Base-by-base conservation (phyloP, 2,329 filamentous ascomycete genomes). In the Neoascochyta sp. region DNA sequence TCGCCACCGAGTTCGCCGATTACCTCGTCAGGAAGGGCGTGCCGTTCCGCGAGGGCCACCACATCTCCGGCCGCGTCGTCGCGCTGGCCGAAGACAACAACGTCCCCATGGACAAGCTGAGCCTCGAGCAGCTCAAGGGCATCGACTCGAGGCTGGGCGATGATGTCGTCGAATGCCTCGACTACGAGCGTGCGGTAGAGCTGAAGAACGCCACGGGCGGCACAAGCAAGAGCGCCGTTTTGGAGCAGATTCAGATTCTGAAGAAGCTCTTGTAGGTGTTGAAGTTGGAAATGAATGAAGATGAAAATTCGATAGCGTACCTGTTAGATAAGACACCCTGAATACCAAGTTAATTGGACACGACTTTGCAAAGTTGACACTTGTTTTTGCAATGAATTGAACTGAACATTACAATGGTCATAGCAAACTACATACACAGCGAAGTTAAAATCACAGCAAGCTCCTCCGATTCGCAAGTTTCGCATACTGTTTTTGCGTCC, bases 101-200 rank as follows among this genome's bases (percentile, higher is more conserved):
- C 16, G 74, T 75, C 4, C 75, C 80, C 6, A 88, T 88, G 77
- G 79, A 86, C 52, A 68, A 83, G 53, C 68, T 89, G 22, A 75
- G 70, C 0, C 66, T 80, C 24, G 73, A 80, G 59, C 76, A 88
- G 52, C 65, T 89, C 29, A 71, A 83, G 66, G 70, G 63, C 4
- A 75, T 93, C 3, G 83, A 90, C 44, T 51, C 63, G 1, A 73
- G 83, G 28, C 85, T 93, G 43, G 80, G 76, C 16, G 72, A 80
- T 36, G 86, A 92, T 57, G 76, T 93, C 22, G 63, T 75, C 25
- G 68, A 76, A 26, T 76, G 77, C 15, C 84, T 95, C 56, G 76
- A 93, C 64, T 94, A 92, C 54, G 81, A 93, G 65, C 76, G 76
- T 43, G 86, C 81, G 38, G 86, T 94, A 5, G 87, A 95, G 72